phyloP scores from a whole-genome alignment of 2,329 filamentous ascomycete species.

The Amauroascus verrucosus region DNA sequence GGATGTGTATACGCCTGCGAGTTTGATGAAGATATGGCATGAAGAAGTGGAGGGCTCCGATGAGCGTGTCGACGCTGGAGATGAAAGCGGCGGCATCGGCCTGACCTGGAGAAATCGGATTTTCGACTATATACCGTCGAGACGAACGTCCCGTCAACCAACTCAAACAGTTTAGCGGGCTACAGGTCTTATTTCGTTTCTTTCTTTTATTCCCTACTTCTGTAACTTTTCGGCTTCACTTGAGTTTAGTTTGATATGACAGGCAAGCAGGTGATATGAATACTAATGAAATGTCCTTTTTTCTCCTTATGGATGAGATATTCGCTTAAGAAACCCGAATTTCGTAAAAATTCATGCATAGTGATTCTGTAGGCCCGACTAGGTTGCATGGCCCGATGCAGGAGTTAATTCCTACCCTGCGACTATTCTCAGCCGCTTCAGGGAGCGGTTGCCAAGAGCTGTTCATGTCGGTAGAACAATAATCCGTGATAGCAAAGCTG shows the following conservation, averaged over 20 bases:
- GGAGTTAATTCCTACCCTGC: not conserved
- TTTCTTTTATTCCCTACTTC: not conserved
- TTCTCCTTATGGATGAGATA: not conserved
- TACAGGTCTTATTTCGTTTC: not conserved
- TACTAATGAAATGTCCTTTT: not conserved
- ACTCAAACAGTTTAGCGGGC: not conserved
- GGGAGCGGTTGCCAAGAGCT: not conserved
- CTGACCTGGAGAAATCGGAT: slow-evolving; percentile 65
- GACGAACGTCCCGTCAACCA: slow-evolving; percentile 2
- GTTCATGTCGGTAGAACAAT: not conserved
- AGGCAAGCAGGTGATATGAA: not conserved
- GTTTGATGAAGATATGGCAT: slow-evolving; percentile 80
- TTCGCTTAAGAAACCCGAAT: too few relatives aligned
- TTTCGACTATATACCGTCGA: slow-evolving; percentile 42
- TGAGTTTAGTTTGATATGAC: not conserved
- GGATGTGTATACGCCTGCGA: slow-evolving; percentile 78
- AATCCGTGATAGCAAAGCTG: slow-evolving; percentile 1
- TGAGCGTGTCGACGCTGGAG: slow-evolving; percentile 59
- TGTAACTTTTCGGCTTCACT: not conserved
- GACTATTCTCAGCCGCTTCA: not conserved
- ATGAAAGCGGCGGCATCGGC: slow-evolving; percentile 46
- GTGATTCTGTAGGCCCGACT: not conserved
- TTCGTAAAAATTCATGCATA: not conserved
- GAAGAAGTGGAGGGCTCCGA: slow-evolving; percentile 59
- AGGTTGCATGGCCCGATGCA: not conserved